These are phyloP conservation scores for Xylaria palmicola DNA, from an alignment of 495 filamentous ascomycete species.

Conservation along the genomic window DNA sequence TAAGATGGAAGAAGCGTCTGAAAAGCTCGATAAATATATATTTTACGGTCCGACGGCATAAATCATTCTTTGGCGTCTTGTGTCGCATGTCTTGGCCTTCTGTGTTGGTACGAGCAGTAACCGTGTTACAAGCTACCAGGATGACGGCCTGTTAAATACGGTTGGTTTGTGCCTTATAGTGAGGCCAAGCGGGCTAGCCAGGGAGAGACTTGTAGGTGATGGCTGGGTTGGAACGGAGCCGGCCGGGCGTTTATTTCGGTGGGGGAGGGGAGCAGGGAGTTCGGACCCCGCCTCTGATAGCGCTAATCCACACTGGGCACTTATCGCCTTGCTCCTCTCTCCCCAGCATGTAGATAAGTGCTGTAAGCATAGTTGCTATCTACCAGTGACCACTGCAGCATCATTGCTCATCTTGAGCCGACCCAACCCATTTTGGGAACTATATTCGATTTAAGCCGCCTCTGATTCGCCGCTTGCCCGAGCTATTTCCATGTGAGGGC, in stretches of 20 bases:
- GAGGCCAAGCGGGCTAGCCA: no score
- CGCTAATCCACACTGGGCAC: neutral
- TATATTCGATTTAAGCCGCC: neutral
- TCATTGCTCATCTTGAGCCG: neutral
- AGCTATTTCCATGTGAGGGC: neutral
- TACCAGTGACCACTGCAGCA: neutral
- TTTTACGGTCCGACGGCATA: neutral
- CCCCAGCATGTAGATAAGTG: neutral
- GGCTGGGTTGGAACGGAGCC: neutral
- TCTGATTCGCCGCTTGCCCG: conserved; percentile 5
- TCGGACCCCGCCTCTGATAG: neutral
- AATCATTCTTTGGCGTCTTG: neutral
- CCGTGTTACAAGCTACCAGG: neutral
- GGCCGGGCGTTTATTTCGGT: neutral
- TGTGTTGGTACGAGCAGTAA: neutral
- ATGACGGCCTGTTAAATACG: neutral
- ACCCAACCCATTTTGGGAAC: neutral
- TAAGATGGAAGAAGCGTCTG: conserved; percentile 19
- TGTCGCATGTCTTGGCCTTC: neutral
- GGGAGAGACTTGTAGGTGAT: neutral
- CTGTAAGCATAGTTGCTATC: neutral
- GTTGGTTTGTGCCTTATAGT: neutral
- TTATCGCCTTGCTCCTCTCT: neutral
- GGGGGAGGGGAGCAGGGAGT: neutral
- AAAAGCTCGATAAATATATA: neutral